Evolutionary conservation across 768 basidiomycete species (phyloP).

Genomic region (Naganishia antarctica): DNA sequence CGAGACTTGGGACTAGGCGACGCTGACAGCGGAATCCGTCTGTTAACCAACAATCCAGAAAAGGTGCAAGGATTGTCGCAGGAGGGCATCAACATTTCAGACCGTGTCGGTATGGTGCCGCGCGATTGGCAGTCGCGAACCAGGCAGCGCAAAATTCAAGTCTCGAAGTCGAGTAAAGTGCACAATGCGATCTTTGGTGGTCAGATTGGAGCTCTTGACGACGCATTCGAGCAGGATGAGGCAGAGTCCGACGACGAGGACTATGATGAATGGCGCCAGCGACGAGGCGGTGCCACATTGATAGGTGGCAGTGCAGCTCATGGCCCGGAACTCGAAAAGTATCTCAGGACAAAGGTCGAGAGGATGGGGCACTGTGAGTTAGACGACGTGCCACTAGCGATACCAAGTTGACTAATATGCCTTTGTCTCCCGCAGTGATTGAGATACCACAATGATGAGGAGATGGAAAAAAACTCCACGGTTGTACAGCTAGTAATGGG

Average conservation of each 20-base stretch:
- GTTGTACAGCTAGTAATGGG: too few species aligned
- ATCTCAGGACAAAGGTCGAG: conserved; percentile 90
- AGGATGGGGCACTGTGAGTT: conserved; percentile 77
- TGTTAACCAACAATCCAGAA: conserved; percentile 97
- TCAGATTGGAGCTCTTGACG: conserved; percentile 11
- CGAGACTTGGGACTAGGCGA: conserved; percentile 74
- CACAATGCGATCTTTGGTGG: conserved; percentile 1
- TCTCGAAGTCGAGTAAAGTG: conserved; percentile 10
- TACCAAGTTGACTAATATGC: neutral
- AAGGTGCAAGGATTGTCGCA: conserved; percentile 81
- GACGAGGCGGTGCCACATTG: conserved; percentile 65
- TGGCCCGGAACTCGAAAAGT: conserved; percentile 86
- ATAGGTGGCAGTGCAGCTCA: conserved; percentile 71
- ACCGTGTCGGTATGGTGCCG: conserved; percentile 92
- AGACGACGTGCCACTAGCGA: neutral
- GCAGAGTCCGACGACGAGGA: conserved; percentile 38
- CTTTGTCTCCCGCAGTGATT: conserved; percentile 20
- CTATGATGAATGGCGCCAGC: conserved; percentile 51
- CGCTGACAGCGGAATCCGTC: conserved; percentile 55
- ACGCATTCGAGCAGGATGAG: conserved; percentile 37
- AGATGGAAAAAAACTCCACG: too few species aligned
- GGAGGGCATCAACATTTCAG: conserved; percentile 73
- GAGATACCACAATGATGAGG: conserved; percentile 19
- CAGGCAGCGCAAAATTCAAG: neutral
- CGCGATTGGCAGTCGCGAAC: conserved; percentile 64